A percentile compares a stretch with the other conserved stretches of the same genome.
These are phyloP conservation scores for Candida sojae DNA, from an alignment of 1,139 yeast species.

Conservation along the genomic window DNA sequence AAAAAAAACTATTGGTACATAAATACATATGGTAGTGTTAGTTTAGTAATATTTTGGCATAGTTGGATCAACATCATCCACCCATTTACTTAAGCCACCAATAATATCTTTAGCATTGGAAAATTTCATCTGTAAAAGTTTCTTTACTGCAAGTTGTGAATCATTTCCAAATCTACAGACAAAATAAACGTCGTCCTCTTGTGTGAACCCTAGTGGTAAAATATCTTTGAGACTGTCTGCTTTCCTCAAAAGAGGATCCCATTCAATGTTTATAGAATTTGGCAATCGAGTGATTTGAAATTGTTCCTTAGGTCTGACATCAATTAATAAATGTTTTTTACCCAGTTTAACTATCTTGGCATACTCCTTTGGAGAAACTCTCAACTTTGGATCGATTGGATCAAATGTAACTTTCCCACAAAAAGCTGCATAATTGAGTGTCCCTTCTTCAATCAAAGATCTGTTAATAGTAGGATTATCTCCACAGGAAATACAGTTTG, in stretches of 20 bases:
- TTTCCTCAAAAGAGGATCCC: slow-evolving; percentile 48
- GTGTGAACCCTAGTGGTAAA: slow-evolving; percentile 25
- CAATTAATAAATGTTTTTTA: slow-evolving; percentile 46
- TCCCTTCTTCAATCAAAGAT: slow-evolving; percentile 44
- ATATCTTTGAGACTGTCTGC: slow-evolving; percentile 24
- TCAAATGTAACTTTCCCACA: slow-evolving; percentile 59
- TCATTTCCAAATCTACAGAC: slow-evolving; percentile 92
- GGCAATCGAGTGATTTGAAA: slow-evolving; percentile 66
- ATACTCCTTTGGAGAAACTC: slow-evolving; percentile 55
- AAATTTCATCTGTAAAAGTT: slow-evolving; percentile 53
- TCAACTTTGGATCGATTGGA: slow-evolving; percentile 37
- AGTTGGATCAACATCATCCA: slow-evolving; percentile 54
- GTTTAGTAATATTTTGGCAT: slow-evolving; percentile 65
- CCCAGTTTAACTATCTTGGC: slow-evolving; percentile 14
- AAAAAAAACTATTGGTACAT: too few relatives aligned
- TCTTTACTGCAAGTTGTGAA: slow-evolving; percentile 73
- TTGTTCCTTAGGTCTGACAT: slow-evolving; percentile 83
- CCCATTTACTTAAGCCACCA: slow-evolving; percentile 82
- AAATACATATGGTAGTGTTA: neutral
- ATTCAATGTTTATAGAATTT: slow-evolving; percentile 63
- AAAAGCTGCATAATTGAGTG: slow-evolving; percentile 64
- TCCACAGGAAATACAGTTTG: slow-evolving; percentile 68
- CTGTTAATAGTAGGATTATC: slow-evolving; percentile 47
- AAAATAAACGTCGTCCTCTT: slow-evolving; percentile 37
- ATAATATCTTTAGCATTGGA: slow-evolving; percentile 60